Base-by-base conservation (phyloP, 768 basidiomycete genomes). In the Phlegmacium glaucopus region DNA sequence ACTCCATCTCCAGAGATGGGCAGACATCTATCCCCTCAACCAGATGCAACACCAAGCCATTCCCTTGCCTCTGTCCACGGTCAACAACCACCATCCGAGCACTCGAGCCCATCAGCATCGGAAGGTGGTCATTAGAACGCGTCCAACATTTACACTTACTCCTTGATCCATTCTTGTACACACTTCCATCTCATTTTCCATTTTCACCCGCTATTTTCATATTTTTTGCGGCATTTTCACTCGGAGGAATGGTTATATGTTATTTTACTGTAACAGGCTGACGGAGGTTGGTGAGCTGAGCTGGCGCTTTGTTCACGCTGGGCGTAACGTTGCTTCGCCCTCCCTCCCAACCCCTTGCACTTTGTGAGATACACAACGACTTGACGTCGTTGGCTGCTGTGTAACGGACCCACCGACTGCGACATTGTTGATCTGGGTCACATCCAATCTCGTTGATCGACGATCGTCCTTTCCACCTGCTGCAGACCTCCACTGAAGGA, bases 1-100 rank as follows among this genome's bases (percentile, higher is more conserved):
- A 78, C 82, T 26, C 75, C 83, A 27, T 80, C 83, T 29, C 79
- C 86, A 30, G 60, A 74, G 42, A 68, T 72, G 30, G 56, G 51
- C 59, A 72, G 80, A 50, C 79, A 83, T 9, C 59, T 85, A 55
- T 83, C 87, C 10, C 84, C 85, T 35, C 79, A 84, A 13, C 79
- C 83, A 8, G 85, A 86, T 55, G 68, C 64, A 6, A 64, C 71
- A 49, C 57, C 67, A 17, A 55, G 60, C 32, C 78, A 81, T 58
- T 74, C 77, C 32, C 74, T 83, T 43, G 63, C 76, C 35, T 76
- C 81, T 25, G 76, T 77, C 46, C 75, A 76, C 57, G 78, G 78
- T 27, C 85, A 83, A 59, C 77, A 80, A 44, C 75, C 78, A 29
- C 79, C 81, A 15, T 78, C 75, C 43, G 85, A 83, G 60, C 80